phyloP scores from a whole-genome alignment of 345 rosid genomes.

The Corchorus capsularis region DNA sequence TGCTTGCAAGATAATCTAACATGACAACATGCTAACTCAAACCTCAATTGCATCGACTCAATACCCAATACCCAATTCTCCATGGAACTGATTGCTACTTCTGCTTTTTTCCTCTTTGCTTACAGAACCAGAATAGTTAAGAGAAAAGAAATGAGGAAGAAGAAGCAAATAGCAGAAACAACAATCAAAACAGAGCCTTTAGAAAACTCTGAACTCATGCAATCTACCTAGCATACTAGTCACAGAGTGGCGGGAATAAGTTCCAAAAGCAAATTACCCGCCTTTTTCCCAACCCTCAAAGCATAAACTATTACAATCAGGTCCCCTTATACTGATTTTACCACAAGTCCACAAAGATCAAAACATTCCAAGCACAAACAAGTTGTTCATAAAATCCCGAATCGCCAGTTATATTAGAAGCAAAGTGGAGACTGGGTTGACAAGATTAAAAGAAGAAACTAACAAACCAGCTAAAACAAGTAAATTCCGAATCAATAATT shows the following conservation, averaged over 20 bases:
- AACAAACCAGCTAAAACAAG: not conserved
- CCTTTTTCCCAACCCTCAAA: not conserved
- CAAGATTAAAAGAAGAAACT: not conserved
- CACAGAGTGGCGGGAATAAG: not conserved
- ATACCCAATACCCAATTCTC: not conserved
- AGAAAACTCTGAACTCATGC: slow-evolving; percentile 5
- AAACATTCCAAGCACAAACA: not conserved
- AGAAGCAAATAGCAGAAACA: not conserved
- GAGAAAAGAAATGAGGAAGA: too few species aligned
- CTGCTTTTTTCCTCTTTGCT: not conserved
- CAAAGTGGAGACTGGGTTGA: not conserved
- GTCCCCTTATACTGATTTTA: not conserved
- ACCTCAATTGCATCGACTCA: slow-evolving; percentile 1
- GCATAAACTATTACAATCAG: not conserved
- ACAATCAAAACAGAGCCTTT: not conserved
- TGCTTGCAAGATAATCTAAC: not conserved
- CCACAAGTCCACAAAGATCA: not conserved
- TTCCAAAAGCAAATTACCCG: slow-evolving; percentile 7
- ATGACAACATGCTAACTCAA: not conserved
- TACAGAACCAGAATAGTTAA: not conserved
- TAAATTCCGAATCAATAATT: not conserved
- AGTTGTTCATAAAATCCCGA: slow-evolving; percentile 2
- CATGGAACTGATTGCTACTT: not conserved
- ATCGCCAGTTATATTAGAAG: not conserved
- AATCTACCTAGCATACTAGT: not conserved